Base-by-base conservation (phyloP, 177 flowering plant genomes). In the Telopea speciosissima region DNA sequence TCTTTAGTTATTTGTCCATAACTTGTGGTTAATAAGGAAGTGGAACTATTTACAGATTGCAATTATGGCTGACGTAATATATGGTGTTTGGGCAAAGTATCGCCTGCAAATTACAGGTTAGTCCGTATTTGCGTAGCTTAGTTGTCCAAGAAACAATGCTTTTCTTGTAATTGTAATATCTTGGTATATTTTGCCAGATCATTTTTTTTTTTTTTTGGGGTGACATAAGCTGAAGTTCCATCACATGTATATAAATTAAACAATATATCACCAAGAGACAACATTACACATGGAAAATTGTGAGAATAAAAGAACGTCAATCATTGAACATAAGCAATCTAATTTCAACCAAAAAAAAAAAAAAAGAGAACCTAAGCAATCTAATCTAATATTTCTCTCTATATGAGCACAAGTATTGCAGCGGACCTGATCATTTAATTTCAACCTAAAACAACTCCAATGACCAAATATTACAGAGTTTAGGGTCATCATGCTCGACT, bases 81-180 rank as follows among this genome's bases (percentile, higher is more conserved):
- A 78, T 65, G 74, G 68, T 52, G 65, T 78, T 56, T 78, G 81
- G 78, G 81, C 81, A 5, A 78, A 72, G 66, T 78, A 75, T 25
- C 81, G 81, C 26, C 42, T 78, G 65, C 76, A 65, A 56, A 70
- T 78, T 62, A 75, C 81, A 61, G 81, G 78, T 75, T 44, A 33
- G 19, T 42, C 67, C 40, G 19, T 28, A 58, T 45, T 28, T 4
- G 0, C 1, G 14, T 12, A 11, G 22, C 14, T 19, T 58, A 17
- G 4, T n/a, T 19, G 22, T 58, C 22, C 23, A 16, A n/a, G n/a
- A 5, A 58, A 58, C 21, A 58, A 58, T 58, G 61, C 5, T 58
- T 22, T 23, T 2, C 7, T 63, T 63, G 8, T 45, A 62, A 44
- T 42, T 72, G 13, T 49, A 40, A n/a, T 61, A 36, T 22, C 24